Percentiles rank a stretch among this genome's conserved stretches.
phyloP scores from a whole-genome alignment of 2,329 filamentous ascomycete genomes.

The Penicillium sp. region DNA sequence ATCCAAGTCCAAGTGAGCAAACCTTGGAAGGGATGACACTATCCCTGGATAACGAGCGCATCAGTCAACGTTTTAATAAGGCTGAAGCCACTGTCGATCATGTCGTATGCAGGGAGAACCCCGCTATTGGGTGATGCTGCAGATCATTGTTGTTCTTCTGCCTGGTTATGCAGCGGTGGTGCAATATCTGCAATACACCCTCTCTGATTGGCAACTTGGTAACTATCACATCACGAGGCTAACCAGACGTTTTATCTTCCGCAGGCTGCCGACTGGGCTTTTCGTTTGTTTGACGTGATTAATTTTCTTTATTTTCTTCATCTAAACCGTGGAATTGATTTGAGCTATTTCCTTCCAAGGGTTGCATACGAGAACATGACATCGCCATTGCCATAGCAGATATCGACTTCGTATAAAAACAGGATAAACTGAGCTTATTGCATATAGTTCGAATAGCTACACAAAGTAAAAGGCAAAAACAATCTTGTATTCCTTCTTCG shows the following conservation, averaged over 20 bases:
- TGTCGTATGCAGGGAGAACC: conserved; percentile 11
- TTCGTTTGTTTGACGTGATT: not conserved
- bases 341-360: not conserved
- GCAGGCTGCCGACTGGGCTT: conserved; percentile 8
- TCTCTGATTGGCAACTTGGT: conserved; percentile 7
- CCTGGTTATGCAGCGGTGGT: conserved; percentile 5
- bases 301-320: too few species aligned
- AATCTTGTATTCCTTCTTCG: not conserved
- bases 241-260: conserved; percentile 6
- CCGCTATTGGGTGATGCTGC: conserved; percentile 11
- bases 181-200: conserved; percentile 6
- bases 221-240: not conserved
- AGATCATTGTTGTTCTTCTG: not conserved
- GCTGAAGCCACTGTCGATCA: conserved; percentile 14
- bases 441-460: not conserved
- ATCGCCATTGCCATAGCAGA: not conserved
- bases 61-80: not conserved
- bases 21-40: not conserved
- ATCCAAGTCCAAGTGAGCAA: not conserved
- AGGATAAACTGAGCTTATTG: not conserved
- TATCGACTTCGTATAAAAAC: not conserved
- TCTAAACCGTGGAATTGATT: not conserved
- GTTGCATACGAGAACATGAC: conserved; percentile 1
- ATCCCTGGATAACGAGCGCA: not conserved
- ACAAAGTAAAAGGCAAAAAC: not conserved